These are phyloP conservation scores for Meyerozyma sp. DNA, from an alignment of 1,139 yeast species.

Conservation along the genomic window DNA sequence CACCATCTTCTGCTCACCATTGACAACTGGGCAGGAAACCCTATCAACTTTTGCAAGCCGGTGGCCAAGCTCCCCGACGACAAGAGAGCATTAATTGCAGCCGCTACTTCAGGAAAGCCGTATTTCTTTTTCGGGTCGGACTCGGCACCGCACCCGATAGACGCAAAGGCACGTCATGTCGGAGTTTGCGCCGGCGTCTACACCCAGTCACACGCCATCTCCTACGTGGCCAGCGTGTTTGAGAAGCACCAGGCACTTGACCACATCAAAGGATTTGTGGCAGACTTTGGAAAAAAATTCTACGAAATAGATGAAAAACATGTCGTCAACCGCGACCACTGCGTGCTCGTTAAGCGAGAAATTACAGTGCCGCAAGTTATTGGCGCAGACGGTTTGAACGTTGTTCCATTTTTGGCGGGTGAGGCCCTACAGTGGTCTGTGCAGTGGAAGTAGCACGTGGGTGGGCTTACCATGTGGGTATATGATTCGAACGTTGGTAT, in stretches of 20 bases:
- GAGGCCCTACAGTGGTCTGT: slow-evolving; percentile 67
- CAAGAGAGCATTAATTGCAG: slow-evolving; percentile 69
- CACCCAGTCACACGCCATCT: slow-evolving; percentile 78
- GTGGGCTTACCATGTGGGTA: not conserved
- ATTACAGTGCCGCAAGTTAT: slow-evolving; percentile 57
- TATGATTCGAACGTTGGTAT: too few species aligned
- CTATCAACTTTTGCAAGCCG: slow-evolving; percentile 93
- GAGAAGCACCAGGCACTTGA: slow-evolving; percentile 61
- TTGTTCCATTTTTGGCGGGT: slow-evolving; percentile 91
- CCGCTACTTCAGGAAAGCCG: slow-evolving; percentile 90
- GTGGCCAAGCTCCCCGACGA: slow-evolving; percentile 92
- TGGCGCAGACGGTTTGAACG: slow-evolving; percentile 42
- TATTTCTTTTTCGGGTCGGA: slow-evolving; percentile 96
- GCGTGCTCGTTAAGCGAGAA: slow-evolving; percentile 46
- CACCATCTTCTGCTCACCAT: slow-evolving; percentile 87
- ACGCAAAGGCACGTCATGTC: slow-evolving; percentile 65
- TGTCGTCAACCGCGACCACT: slow-evolving; percentile 41
- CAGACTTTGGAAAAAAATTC: slow-evolving; percentile 66
- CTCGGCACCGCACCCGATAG: slow-evolving; percentile 92
- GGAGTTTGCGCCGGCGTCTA: slow-evolving; percentile 98
- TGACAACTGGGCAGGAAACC: slow-evolving; percentile 96
- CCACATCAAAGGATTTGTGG: slow-evolving; percentile 66
- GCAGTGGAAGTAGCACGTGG: slow-evolving; percentile 51
- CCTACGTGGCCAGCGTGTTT: slow-evolving; percentile 84
- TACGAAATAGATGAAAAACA: slow-evolving; percentile 47